A percentile compares a stretch with the other conserved stretches of the same genome.
These are phyloP conservation scores for Phaeosphaeriaceae sp. DNA, from an alignment of 2,329 filamentous ascomycete genomes.

Conservation along the genomic window DNA sequence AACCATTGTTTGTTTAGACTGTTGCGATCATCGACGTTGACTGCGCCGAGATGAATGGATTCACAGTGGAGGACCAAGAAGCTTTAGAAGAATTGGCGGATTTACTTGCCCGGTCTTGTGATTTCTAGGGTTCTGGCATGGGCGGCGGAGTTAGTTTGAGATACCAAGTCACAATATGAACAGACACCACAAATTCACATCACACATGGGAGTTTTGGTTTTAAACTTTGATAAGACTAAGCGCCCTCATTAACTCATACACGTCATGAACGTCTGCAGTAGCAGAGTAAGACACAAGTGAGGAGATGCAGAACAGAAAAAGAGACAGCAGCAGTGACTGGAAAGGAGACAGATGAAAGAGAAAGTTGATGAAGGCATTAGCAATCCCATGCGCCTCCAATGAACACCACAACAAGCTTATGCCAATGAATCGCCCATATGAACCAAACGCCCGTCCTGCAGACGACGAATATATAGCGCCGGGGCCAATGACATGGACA, in stretches of 20 bases:
- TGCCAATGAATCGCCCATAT: constrained; percentile 20
- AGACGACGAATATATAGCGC: constrained; percentile 24
- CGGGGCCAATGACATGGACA: constrained; percentile 15
- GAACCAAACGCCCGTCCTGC: constrained; percentile 32
- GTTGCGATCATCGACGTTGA: constrained; percentile 83
- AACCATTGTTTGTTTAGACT: constrained; percentile 33
- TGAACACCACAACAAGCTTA: constrained; percentile 17
- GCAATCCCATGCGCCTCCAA: constrained; percentile 23
- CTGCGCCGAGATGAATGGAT: constrained; percentile 71
- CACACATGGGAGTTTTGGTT: neutral
- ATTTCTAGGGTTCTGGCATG: constrained; percentile 28
- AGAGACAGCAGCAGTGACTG: constrained; percentile 15
- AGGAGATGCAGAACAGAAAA: constrained; percentile 16
- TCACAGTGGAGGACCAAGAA: constrained; percentile 70
- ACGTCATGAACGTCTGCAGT: constrained; percentile 32
- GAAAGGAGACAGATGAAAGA: constrained; percentile 15
- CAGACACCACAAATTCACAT: neutral
- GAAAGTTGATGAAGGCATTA: constrained; percentile 11
- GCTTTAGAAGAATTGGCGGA: constrained; percentile 68
- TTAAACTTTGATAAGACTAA: constrained; percentile 24
- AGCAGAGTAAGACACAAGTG: constrained; percentile 28
- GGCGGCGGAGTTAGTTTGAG: neutral
- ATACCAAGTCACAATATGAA: neutral
- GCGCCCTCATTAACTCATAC: constrained; percentile 32
- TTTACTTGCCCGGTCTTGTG: constrained; percentile 42